Evolutionary conservation across 2,329 filamentous ascomycete genomes (phyloP).

Genomic region (Westerdykella sp.): DNA sequence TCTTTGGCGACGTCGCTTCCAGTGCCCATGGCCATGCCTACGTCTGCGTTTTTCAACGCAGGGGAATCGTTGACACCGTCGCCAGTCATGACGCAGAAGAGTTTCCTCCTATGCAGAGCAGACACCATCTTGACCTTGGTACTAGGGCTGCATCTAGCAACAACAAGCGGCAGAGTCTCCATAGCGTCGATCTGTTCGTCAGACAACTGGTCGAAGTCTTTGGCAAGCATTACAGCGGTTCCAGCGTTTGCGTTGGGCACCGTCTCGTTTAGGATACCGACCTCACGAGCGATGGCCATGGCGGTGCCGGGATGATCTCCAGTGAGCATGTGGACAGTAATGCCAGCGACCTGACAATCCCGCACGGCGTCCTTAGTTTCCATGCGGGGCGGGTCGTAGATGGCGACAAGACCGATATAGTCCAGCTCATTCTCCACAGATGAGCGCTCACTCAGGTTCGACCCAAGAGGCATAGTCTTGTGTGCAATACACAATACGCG

Average conservation of each 20-base stretch:
- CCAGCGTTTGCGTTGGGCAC: conserved; percentile 11
- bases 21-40: conserved; percentile 40
- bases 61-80: conserved; percentile 40
- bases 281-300: conserved; percentile 43
- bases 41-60: conserved; percentile 37
- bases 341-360: conserved; percentile 43
- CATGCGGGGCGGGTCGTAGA: conserved; percentile 78
- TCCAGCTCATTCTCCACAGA: conserved; percentile 62
- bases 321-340: conserved; percentile 46
- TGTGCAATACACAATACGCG: conserved; percentile 36
- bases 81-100: conserved; percentile 41
- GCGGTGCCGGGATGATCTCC: conserved; percentile 45
- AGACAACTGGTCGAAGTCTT: conserved; percentile 41
- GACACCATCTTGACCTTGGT: conserved; percentile 47
- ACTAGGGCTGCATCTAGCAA: conserved; percentile 42
- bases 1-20: conserved; percentile 39
- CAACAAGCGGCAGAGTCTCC: conserved; percentile 39
- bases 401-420: conserved; percentile 75
- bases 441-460: conserved; percentile 44
- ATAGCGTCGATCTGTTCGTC: conserved; percentile 41
- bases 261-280: conserved; percentile 37
- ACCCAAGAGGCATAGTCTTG: conserved; percentile 23
- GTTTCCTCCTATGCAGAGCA: conserved; percentile 33
- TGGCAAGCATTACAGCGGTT: conserved; percentile 39
- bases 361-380: conserved; percentile 60